Evolutionary conservation across 176 grass and related monocot genomes (phyloP), one percentile per base, ranked within the genome.

Genomic region (Hyparrhenia diplandra): DNA sequence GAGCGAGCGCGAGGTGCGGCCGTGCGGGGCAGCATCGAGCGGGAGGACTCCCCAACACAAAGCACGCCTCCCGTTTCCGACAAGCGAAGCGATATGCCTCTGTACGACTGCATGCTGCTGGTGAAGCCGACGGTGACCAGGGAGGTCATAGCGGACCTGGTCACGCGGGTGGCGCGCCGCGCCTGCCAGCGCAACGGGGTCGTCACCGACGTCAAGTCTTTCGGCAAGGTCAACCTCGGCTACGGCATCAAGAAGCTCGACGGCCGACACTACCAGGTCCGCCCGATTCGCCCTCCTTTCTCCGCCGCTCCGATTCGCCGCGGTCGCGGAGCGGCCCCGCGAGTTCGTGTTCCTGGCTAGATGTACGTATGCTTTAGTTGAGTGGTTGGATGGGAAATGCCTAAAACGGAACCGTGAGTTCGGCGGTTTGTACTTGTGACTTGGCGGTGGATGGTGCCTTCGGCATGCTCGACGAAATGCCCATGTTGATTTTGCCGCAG

Each of bases 191-290:
- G 92, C 57, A 98, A 94, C 59, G 95, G 95, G n/a, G 88, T 93
- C 80, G 25, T 93, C 81, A 98, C 90, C 39, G 88, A 95, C 49
- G 25, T 98, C 82, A 93, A 95, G 73, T 95, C 92, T 17, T 98
- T 98, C 23, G 90, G 96, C 46, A 89, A 78, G 4, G 31, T 95
- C 35, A 75, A 80, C 23, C 90, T 98, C 32, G 96, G 81, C 2
- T 90, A 95, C 51, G 90, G 92, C 35, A 98, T 98, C 84, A 91
- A 79, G 84, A 95, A 98, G 86, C 84, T 89, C 58, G 88, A 98
- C 67, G 90, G 96, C 13, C 84, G 90, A 46, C 88, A 98, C 68
- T 98, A 34, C 79, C 79, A 98, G 96, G n/a, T n/a, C n/a, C n/a
- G n/a, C 31, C 31, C 31, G 31, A 32, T 32, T 32, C 4, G 0